phyloP scores from a whole-genome alignment of 495 filamentous ascomycete species.

The Xylaria scruposa region DNA sequence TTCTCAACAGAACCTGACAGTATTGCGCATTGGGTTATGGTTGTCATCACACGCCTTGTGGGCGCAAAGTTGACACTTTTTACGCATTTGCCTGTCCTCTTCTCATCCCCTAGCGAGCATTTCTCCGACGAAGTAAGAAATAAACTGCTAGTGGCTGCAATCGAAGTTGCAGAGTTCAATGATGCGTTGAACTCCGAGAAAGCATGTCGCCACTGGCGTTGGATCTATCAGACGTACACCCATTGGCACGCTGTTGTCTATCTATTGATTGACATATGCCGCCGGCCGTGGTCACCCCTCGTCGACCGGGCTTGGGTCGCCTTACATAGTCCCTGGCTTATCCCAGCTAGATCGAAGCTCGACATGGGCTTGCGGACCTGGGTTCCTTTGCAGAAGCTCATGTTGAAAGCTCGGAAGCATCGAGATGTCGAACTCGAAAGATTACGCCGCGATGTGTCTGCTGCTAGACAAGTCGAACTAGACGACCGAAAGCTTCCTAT shows the following conservation, averaged over 20 bases:
- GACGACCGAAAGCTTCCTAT: slow-evolving; percentile 40
- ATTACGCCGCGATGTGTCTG: slow-evolving; percentile 41
- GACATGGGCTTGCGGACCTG: slow-evolving; percentile 56
- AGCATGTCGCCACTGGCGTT: slow-evolving; percentile 61
- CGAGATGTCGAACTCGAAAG: slow-evolving; percentile 51
- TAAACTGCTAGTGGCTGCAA: slow-evolving; percentile 49
- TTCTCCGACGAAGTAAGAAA: slow-evolving; percentile 46
- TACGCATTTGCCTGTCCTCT: slow-evolving; percentile 52
- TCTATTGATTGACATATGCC: slow-evolving; percentile 59
- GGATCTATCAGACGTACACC: slow-evolving; percentile 64
- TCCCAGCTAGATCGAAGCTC: slow-evolving; percentile 43
- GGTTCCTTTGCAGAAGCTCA: slow-evolving; percentile 60
- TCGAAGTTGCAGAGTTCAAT: slow-evolving; percentile 65
- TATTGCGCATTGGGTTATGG: slow-evolving; percentile 52
- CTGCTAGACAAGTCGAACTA: slow-evolving; percentile 38
- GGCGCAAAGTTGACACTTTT: slow-evolving; percentile 56
- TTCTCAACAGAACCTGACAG: slow-evolving; percentile 44
- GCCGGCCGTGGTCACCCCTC: slow-evolving; percentile 55
- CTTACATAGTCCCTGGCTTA: slow-evolving; percentile 57
- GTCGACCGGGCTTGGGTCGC: slow-evolving; percentile 63
- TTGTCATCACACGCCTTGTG: slow-evolving; percentile 51
- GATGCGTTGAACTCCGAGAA: slow-evolving; percentile 57
- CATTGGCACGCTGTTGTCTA: slow-evolving; percentile 66
- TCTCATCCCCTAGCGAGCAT: slow-evolving; percentile 36
- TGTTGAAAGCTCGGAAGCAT: slow-evolving; percentile 55